Base-by-base conservation (phyloP, 306 rosid genomes). In the Abrus precatorius region DNA sequence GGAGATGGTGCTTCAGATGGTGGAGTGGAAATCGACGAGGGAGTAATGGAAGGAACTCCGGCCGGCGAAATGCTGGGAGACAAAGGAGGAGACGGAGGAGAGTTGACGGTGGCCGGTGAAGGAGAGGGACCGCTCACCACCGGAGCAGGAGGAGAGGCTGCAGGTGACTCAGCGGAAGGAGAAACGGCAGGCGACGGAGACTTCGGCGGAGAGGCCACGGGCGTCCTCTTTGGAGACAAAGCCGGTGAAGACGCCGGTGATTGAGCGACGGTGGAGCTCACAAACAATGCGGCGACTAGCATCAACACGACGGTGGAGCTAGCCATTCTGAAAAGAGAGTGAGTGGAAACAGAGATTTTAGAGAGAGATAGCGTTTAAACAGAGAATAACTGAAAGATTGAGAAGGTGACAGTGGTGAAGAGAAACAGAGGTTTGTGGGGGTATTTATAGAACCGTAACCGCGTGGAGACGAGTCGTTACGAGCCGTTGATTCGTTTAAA, bases 221-320 rank as follows among this genome's bases (percentile, higher is more conserved):
- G 89, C 0, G 89, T 7, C 1, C 9, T 78, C 28, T 62, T 56
- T 5, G 80, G 85, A 1, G 85, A 74, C 2, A 65, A 44, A 11
- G 87, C 84, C 1, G 90, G 92, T 5, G 91, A 70, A 0, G 85
- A 36, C 0, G 86, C 53, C 10, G 94, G 92, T 32, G 91, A 82
- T 49, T 82, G 90, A 50, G 91, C 92, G 3, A 77, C 0, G 30
- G 85, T 45, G 20, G 84, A 36, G 79, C 64, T 63, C 3, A 87
- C 76, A 40, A 88, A 60, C 71, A 91, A 34, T 54, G 87, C 78
- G 1, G 85, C 70, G 1, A 86, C 41, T 9, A 87, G 72, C 74
- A 87, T 79, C 12, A 84, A 34, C 7, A 72, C 62, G 7, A 73
- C 13, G 67, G 78, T 55, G 59, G 53, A 56, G 13, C 45, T 14